Conservation (phyloP, 2,329 filamentous ascomycete genomes). For the Apiospora rasikravindrae region DNA sequence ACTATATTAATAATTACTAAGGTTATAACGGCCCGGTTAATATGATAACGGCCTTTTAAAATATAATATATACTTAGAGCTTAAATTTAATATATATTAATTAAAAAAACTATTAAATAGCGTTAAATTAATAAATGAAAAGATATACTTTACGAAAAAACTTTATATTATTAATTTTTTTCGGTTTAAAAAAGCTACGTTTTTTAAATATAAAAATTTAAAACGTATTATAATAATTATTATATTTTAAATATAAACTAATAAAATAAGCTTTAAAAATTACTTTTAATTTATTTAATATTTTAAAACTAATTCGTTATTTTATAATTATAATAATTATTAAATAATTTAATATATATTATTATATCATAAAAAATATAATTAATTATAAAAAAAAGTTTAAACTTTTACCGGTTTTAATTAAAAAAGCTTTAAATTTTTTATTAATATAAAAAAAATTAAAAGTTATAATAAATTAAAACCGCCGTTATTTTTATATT, state of each 20-base stretch:
- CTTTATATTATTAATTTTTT: too few relatives aligned
- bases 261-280: not conserved
- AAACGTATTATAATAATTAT: not conserved
- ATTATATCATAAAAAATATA: too few relatives aligned
- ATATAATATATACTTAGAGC: not conserved
- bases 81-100: not conserved
- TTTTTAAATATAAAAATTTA: too few relatives aligned
- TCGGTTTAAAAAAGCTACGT: too few relatives aligned
- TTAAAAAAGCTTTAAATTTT: not conserved
- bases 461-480: not conserved
- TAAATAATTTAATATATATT: too few relatives aligned
- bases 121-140: not conserved
- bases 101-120: not conserved
- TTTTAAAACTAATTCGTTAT: not conserved
- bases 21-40: not conserved
- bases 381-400: not conserved
- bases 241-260: not conserved
- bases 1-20: too few relatives aligned
- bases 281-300: not conserved
- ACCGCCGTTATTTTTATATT: not conserved
- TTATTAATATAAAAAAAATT: not conserved
- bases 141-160: too few relatives aligned
- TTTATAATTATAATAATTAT: not conserved
- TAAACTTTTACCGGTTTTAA: not conserved
- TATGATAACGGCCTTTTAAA: not conserved